phyloP scores from a whole-genome alignment of 2,329 filamentous ascomycete genomes.

The Fusarium sp. region DNA sequence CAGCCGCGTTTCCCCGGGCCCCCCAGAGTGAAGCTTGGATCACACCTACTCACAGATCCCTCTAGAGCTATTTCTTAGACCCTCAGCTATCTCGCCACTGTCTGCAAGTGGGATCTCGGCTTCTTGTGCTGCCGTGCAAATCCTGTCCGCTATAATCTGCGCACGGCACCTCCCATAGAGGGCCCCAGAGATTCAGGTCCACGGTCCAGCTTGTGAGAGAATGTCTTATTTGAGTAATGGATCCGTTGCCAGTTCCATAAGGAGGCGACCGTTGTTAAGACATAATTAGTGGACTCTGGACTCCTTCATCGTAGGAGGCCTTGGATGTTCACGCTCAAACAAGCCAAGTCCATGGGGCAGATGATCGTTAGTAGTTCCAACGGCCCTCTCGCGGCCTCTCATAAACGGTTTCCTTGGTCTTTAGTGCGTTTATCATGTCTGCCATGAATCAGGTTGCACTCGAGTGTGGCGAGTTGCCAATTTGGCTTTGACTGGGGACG shows the following conservation, averaged over 20 bases:
- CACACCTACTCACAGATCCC: background rate
- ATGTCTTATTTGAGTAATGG: background rate
- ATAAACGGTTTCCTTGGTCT: background rate
- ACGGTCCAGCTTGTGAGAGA: background rate
- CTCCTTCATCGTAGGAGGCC: background rate
- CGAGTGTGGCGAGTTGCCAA: background rate
- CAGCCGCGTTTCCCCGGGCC: constrained; percentile 2
- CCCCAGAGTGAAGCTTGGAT: constrained; percentile 12
- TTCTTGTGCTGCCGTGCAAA: constrained; percentile 14
- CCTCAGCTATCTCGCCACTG: constrained; percentile 4
- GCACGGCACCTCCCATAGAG: background rate
- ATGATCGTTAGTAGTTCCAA: constrained; percentile 3
- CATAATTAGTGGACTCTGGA: constrained; percentile 1
- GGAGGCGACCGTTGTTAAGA: background rate
- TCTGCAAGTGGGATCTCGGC: constrained; percentile 8
- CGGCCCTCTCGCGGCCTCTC: background rate
- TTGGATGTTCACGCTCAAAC: constrained; percentile 11
- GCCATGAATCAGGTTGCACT: constrained; percentile 9
- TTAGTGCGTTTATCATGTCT: constrained; percentile 1
- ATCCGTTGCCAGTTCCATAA: background rate
- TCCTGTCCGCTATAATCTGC: background rate
- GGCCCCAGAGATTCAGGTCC: background rate
- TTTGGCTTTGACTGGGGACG: background rate
- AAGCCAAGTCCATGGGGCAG: constrained; percentile 8
- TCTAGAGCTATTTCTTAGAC: background rate